A percentile compares a stretch with the other conserved stretches of the same genome.
Evolutionary conservation across 768 basidiomycete genomes (phyloP).

Genomic region (Rhizopogon vulgaris): DNA sequence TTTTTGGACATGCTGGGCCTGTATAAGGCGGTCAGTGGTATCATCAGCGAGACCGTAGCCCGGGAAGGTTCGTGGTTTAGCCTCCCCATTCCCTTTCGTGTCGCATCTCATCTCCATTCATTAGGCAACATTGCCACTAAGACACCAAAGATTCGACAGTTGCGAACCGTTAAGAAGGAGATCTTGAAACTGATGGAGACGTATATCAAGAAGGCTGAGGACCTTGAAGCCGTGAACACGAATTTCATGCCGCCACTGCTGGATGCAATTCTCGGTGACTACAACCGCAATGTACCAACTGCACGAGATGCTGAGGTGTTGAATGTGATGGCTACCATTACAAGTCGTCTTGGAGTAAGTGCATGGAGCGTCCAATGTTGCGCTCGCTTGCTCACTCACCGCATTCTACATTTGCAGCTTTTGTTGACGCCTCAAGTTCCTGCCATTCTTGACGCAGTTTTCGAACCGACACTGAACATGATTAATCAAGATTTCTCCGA

Average conservation of each 20-base stretch:
- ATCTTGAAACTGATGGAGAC: conserved; percentile 96
- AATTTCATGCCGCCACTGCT: conserved; percentile 93
- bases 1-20: conserved; percentile 98
- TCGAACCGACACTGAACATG: conserved; percentile 96
- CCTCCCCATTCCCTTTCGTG: not conserved
- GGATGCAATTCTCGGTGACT: conserved; percentile 97
- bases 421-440: conserved; percentile 91
- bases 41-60: conserved; percentile 89
- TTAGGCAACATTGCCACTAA: conserved; percentile 88
- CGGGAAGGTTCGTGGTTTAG: conserved; percentile 56
- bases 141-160: conserved; percentile 90
- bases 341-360: conserved; percentile 79
- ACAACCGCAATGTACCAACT: conserved; percentile 87
- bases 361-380: not conserved
- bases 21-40: conserved; percentile 94
- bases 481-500: conserved; percentile 99
- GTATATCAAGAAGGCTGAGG: conserved; percentile 95
- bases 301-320: conserved; percentile 96
- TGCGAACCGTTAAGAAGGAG: conserved; percentile 98
- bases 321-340: conserved; percentile 96
- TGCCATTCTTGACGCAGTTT: conserved; percentile 92
- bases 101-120: conserved; percentile 3
- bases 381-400: conserved; percentile 5
- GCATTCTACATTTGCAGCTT: conserved; percentile 36
- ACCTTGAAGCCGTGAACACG: conserved; percentile 85